Evolutionary conservation across 1,284 basidiomycete genomes (phyloP).

Genomic region (Coniophora puteana): DNA sequence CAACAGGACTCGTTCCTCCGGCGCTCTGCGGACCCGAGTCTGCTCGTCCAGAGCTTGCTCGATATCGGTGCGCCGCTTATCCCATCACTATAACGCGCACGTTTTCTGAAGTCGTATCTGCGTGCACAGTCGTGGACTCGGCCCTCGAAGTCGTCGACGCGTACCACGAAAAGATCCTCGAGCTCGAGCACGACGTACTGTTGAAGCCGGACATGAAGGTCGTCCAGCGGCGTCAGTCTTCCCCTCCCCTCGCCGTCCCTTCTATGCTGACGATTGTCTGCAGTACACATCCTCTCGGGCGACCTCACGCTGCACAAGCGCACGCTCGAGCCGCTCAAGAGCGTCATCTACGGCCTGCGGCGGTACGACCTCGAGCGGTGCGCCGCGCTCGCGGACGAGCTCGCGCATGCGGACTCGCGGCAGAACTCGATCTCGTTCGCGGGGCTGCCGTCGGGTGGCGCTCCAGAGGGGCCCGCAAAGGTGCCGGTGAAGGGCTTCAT

Average conservation of each 20-base stretch:
- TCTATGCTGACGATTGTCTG: not conserved
- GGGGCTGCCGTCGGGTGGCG: conserved; percentile 21
- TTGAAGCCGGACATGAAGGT: conserved; percentile 56
- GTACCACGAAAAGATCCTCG: conserved; percentile 57
- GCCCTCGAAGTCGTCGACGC: conserved; percentile 65
- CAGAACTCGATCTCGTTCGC: conserved; percentile 13
- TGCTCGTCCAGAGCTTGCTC: conserved; percentile 58
- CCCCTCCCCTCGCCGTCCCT: not conserved
- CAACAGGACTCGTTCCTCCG: conserved; percentile 57
- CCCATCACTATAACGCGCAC: not conserved
- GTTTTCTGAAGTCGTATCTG: not conserved
- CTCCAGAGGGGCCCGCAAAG: no score
- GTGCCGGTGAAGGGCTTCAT: conserved; percentile 52
- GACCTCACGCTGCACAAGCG: conserved; percentile 68
- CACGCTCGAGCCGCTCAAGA: conserved; percentile 65
- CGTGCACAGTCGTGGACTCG: conserved; percentile 53
- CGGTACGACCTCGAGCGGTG: conserved; percentile 64
- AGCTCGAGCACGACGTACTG: conserved; percentile 57
- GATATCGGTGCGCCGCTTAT: conserved; percentile 47
- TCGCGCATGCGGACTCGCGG: conserved; percentile 15
- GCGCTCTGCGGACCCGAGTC: conserved; percentile 54
- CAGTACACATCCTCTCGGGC: conserved; percentile 71
- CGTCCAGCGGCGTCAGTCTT: conserved; percentile 49
- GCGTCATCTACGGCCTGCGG: conserved; percentile 60
- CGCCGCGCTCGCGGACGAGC: conserved; percentile 51